Conservation (phyloP, 2,329 filamentous ascomycete species). For the Talaromyces rugulosus region DNA sequence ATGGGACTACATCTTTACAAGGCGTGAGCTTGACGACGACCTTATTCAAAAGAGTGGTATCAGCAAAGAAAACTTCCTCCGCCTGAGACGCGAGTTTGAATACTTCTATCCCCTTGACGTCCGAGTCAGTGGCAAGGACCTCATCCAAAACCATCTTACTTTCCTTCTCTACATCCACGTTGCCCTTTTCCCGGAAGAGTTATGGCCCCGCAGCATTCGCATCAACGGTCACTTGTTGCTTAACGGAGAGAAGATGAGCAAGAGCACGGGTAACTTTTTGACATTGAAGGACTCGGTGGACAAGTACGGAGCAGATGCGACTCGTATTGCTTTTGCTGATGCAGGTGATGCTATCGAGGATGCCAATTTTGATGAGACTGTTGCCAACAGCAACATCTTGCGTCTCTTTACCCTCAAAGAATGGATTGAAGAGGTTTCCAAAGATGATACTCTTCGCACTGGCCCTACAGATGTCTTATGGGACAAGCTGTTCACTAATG, state of each 20-base stretch:
- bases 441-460: constrained; percentile 71
- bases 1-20: constrained; percentile 92
- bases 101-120: constrained; percentile 97
- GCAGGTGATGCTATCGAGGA: constrained; percentile 92
- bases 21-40: constrained; percentile 65
- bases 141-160: constrained; percentile 90
- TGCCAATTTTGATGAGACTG: constrained; percentile 94
- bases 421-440: constrained; percentile 84
- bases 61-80: constrained; percentile 65
- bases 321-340: constrained; percentile 86
- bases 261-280: constrained; percentile 95
- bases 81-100: constrained; percentile 85
- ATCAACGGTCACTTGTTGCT: constrained; percentile 90
- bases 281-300: constrained; percentile 78
- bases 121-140: constrained; percentile 83
- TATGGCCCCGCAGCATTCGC: constrained; percentile 82
- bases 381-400: constrained; percentile 87
- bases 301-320: constrained; percentile 94
- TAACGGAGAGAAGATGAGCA: constrained; percentile 98
- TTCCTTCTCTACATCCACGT: constrained; percentile 94
- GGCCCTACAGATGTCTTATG: constrained; percentile 73
- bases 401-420: constrained; percentile 78
- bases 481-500: constrained; percentile 87
- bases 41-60: constrained; percentile 65
- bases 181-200: constrained; percentile 80